Base-by-base conservation (phyloP, 129 eudicot species). In the Dittrichia graveolens region DNA sequence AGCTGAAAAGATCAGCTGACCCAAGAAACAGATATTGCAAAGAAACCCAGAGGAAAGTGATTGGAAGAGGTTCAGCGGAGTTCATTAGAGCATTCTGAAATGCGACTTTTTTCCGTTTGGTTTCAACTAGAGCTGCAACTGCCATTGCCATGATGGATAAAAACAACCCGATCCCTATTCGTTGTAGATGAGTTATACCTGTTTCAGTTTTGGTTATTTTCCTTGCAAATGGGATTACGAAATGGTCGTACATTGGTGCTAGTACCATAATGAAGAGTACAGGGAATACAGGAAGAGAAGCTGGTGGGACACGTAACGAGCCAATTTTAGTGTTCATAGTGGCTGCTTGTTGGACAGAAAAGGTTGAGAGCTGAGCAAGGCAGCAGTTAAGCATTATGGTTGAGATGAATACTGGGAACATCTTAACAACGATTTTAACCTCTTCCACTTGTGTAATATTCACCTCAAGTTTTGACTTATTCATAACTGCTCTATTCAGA, bases 311-410 rank as follows among this genome's bases (percentile, higher is more conserved):
- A 40, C 41, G 74, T 37, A 93, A 73, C 5, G 93, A 80, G 7
- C 91, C 91, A 55, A 91, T 75, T 44, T 60, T 76, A 1, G 91
- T 91, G 85, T 86, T 79, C 97, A 91, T 91, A 13, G 97, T 88
- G 70, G 97, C 97, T 15, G 97, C 88, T 88, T 91, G 97, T 88
- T 91, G 97, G 68, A 91, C 90, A 0, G 97, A 91, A 69, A 91
- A 91, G 63, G 97, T 91, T 47, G 98, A 92, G 45, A 92, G 91
- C 82, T 92, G 95, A 46, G 98, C 98, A 19, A 92, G 91, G 85
- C 96, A 92, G 85, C 96, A 89, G 84, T 92, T 92, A 15, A 92
- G 96, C 89, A 87, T 82, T 40, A 89, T 81, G 72, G 98, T 92
- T 8, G 87, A 87, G 46, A 81, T 71, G 83, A 89, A 92, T 8